Base-by-base conservation (phyloP, 2,329 filamentous ascomycete species). In the Fusarium continuum region DNA sequence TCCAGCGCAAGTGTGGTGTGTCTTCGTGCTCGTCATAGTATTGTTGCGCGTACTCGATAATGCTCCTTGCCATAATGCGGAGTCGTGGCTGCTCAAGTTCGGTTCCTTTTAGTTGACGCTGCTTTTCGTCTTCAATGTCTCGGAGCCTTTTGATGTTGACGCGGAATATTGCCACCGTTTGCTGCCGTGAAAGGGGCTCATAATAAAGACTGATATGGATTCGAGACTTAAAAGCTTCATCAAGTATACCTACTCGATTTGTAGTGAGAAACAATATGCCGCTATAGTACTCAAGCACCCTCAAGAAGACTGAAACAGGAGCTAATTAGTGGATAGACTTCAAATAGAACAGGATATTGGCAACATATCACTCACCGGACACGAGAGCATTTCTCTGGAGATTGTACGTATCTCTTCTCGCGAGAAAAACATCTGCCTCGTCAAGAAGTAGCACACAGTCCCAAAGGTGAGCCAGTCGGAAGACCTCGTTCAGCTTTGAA, bases 401-500 rank as follows among this genome's bases (percentile, higher is more conserved):
- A 14, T 19, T 41, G 13, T 39, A 23, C 16, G 2, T 55, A 31
- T 4, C 38, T 43, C 47, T 44, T 51, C 11, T 43, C 31, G 13
- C 57, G 2, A 29, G 47, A 1, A 61, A 60, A 0, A 55, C 31
- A 1, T 61, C 57, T 0, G 48, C 48, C 14, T 61, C 55, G 0
- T 61, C 55, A 2, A 60, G 39, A 0, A 59, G 45, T 0, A 60
- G 19, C n/a, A 61, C 50, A 0, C 48, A 54, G 1, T 47, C 36
- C 55, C 57, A 61, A 5, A 46, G 11, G 22, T 46, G 43, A 0
- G 57, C 55, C 0, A 61, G 13, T 0, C 48, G 36, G 7, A 61
- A 55, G 4, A 55, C 46, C 23, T 44, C 25, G 2, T 63, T 38
- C 2, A 75, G 58, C 1, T 63, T 54, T 8, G 26, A 55, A 19